Conservation (phyloP, 2,329 filamentous ascomycete genomes). For the Arthroderma uncinatum region DNA sequence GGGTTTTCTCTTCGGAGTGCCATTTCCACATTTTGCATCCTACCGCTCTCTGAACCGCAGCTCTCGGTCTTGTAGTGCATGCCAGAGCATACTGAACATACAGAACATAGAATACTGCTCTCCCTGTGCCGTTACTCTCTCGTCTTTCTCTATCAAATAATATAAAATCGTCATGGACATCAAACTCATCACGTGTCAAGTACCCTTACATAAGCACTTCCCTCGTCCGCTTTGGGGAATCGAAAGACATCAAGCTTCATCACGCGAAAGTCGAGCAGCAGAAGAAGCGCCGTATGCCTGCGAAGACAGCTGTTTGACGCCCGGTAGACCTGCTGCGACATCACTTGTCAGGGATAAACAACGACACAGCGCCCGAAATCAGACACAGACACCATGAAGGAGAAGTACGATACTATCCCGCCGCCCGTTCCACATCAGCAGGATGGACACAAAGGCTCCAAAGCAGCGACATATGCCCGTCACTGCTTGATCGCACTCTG, state of each 20-base stretch:
- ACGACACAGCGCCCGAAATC: not conserved
- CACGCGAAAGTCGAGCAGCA: not conserved
- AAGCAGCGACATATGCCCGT: slow-evolving; percentile 9
- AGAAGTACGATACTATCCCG: slow-evolving; percentile 3
- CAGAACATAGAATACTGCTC: too few species aligned
- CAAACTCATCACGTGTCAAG: not conserved
- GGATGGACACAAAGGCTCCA: slow-evolving; percentile 4
- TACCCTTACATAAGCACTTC: not conserved
- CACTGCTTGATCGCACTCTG: slow-evolving; percentile 12
- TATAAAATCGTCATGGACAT: too few species aligned
- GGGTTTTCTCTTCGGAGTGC: not conserved
- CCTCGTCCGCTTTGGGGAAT: not conserved
- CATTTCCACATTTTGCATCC: not conserved
- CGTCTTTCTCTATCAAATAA: not conserved
- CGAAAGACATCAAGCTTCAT: not conserved
- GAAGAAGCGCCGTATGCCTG: not conserved
- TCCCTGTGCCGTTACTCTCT: not conserved
- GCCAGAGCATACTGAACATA: too few species aligned
- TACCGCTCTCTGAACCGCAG: too few species aligned
- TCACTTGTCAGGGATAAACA: not conserved
- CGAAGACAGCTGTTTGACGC: not conserved
- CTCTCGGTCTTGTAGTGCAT: too few species aligned
- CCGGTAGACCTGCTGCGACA: not conserved
- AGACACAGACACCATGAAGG: not conserved
- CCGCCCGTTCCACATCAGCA: slow-evolving; percentile 8